These are phyloP conservation scores for Spiromastix sp. DNA, from an alignment of 2,329 filamentous ascomycete species.

Conservation along the genomic window DNA sequence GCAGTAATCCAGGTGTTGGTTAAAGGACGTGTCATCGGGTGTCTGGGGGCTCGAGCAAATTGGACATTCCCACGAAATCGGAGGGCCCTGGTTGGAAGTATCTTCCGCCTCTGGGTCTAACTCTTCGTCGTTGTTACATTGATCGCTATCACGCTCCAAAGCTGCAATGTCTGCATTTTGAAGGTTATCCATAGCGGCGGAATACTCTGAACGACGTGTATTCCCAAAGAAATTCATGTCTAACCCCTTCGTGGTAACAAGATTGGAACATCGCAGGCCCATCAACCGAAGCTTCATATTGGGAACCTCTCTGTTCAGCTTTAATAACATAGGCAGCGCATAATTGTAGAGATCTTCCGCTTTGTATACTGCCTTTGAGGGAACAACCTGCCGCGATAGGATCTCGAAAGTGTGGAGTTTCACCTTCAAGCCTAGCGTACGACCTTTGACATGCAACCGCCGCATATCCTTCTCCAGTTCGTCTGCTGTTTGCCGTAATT, in stretches of 20 bases:
- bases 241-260: constrained; percentile 74
- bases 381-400: constrained; percentile 67
- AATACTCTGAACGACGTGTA: constrained; percentile 9
- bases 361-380: constrained; percentile 58
- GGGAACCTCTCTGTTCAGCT: constrained; percentile 74
- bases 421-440: constrained; percentile 84
- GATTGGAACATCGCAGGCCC: constrained; percentile 77
- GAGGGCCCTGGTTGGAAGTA: neutral
- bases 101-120: constrained; percentile 16
- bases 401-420: constrained; percentile 94
- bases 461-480: constrained; percentile 79
- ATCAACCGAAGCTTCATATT: constrained; percentile 72
- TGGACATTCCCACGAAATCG: constrained; percentile 64
- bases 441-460: constrained; percentile 71
- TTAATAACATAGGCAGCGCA: constrained; percentile 70
- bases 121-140: constrained; percentile 38
- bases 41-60: constrained; percentile 70
- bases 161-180: constrained; percentile 32
- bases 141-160: constrained; percentile 60
- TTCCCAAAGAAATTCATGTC: constrained; percentile 71
- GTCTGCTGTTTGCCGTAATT: constrained; percentile 69
- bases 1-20: constrained; percentile 86
- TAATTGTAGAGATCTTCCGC: constrained; percentile 78
- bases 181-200: constrained; percentile 11
- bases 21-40: constrained; percentile 68